phyloP scores from a whole-genome alignment of 2,329 filamentous ascomycete species.

The Fusarium zealandicum region DNA sequence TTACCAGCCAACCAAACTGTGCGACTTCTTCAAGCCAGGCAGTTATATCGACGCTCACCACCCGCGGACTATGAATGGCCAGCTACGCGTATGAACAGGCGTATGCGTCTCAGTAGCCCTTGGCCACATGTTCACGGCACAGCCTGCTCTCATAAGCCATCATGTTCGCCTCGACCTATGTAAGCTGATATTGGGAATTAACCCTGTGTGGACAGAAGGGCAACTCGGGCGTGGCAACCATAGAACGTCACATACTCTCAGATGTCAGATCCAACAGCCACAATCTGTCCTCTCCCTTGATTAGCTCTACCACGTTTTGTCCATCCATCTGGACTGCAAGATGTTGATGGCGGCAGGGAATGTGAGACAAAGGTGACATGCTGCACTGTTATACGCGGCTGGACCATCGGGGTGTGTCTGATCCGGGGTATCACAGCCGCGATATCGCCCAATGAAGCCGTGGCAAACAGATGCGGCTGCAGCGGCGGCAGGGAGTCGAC shows the following conservation, averaged over 20 bases:
- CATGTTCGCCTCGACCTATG: neutral
- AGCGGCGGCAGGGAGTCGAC: constrained; percentile 24
- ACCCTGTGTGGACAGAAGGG: neutral
- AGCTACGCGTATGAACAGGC: too few relatives aligned
- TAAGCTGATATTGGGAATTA: neutral
- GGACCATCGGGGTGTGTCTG: constrained; percentile 21
- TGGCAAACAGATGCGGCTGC: constrained; percentile 22
- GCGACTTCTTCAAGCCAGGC: neutral
- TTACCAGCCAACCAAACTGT: neutral
- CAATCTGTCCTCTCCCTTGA: constrained; percentile 1
- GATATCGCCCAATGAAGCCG: constrained; percentile 29
- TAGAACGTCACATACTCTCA: constrained; percentile 15
- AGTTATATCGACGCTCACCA: too few relatives aligned
- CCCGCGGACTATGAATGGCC: too few relatives aligned
- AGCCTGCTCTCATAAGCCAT: neutral
- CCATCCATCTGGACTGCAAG: constrained; percentile 12
- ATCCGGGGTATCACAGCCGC: constrained; percentile 25
- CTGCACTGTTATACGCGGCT: constrained; percentile 10
- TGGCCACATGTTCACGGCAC: neutral
- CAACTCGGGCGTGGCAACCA: constrained; percentile 1
- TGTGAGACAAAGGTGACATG: constrained; percentile 13
- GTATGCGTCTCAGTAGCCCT: neutral
- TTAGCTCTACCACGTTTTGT: constrained; percentile 10
- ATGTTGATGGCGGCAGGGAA: neutral
- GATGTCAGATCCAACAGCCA: neutral